A percentile compares a stretch with the other conserved stretches of the same genome.
Conservation (phyloP, 2,329 filamentous ascomycete genomes). For the Calonectria henricotiae region DNA sequence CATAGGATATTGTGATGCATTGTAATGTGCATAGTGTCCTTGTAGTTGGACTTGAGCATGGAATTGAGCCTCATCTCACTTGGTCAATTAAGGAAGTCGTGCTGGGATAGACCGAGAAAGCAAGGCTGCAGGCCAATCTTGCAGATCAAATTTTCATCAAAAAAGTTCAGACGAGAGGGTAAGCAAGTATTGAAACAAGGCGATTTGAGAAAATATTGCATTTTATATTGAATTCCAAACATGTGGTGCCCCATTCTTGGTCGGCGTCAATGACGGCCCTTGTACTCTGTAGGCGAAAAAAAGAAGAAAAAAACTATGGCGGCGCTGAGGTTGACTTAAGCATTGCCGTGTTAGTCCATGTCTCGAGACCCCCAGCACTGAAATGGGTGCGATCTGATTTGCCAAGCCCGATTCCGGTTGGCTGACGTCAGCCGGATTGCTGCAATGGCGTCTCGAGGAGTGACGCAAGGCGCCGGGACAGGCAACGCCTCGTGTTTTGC, state of each 20-base stretch:
- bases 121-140: too few relatives aligned
- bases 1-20: not conserved
- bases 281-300: too few relatives aligned
- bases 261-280: not conserved
- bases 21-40: too few relatives aligned
- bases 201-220: not conserved
- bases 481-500: constrained; percentile 13
- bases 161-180: not conserved
- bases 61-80: too few relatives aligned
- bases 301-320: not conserved
- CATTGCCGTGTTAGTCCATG: constrained; percentile 13
- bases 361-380: not conserved
- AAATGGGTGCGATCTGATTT: constrained; percentile 14
- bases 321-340: constrained; percentile 14
- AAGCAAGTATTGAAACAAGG: not conserved
- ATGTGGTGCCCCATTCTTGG: not conserved
- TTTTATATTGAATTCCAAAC: not conserved
- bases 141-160: too few relatives aligned
- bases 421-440: constrained; percentile 27
- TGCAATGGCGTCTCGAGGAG: constrained; percentile 16
- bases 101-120: too few relatives aligned
- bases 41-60: not conserved
- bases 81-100: too few relatives aligned
- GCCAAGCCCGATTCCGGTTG: not conserved
- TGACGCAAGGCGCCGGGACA: not conserved